Base-by-base conservation (phyloP, 306 rosid genomes). In the Boehmeria nivea region DNA sequence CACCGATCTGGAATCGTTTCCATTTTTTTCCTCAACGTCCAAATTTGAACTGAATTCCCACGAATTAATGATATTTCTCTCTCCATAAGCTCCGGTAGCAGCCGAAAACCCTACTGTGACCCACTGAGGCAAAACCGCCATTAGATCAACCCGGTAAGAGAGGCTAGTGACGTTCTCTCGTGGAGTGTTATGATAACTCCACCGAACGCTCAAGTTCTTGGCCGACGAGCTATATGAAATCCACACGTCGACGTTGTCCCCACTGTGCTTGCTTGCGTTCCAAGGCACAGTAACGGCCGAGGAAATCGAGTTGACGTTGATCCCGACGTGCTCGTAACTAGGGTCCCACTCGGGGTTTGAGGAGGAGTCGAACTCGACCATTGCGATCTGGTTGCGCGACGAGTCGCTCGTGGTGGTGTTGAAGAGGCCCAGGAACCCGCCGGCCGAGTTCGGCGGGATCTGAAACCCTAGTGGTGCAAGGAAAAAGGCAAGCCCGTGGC, bases 401-500 rank as follows among this genome's bases (percentile, higher is more conserved):
- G 79, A 58, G 26, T 54, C 27, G 12, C 3, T 60, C 25, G 48
- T 64, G 7, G 46, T 15, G 1, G 50, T 61, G 31, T 22, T 49
- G 51, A 67, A 47, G 17, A 80, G 74, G 24, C 87, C 85, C 63
- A 81, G 46, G 18, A 69, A 74, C n/a, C 77, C 71, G 6, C 81
- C 78, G 7, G 16, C 62, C 27, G 18, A 3, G 18, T 12, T 54
- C 6, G 1, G 20, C 2, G 44, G 33, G 59, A 0, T 1, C 24
- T 23, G 73, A 7, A 21, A 50, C 12, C 28, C 18, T 3, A 25
- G 11, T 14, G 54, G 54, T 14, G 81, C 72, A 34, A 81, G 26
- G 59, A 81, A 78, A 54, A 84, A 84, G 9, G 75, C 57, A 45
- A 78, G 43, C 1, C 81, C 89, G 51, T 79, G 76, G 25, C 43